Percentiles rank a stretch among this genome's conserved stretches.
These are phyloP conservation scores for Clarkia xantiana DNA, from an alignment of 345 rosid species.

Conservation along the genomic window DNA sequence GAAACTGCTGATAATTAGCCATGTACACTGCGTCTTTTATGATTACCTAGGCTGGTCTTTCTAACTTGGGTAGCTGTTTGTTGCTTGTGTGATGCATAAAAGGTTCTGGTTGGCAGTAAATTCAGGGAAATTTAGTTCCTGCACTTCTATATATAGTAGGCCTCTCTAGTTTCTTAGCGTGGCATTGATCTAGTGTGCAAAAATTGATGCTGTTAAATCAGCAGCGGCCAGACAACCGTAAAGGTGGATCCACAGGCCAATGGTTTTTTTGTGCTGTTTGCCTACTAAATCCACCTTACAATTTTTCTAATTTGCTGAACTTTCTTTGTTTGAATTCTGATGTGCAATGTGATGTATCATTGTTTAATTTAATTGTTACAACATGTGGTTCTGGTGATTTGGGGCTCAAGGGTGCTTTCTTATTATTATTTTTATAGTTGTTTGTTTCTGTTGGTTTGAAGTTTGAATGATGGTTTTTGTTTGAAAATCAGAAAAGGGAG, in stretches of 20 bases:
- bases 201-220: slow-evolving; percentile 18
- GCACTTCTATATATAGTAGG: slow-evolving; percentile 8
- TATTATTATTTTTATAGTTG: background rate
- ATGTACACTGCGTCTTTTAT: too few relatives aligned
- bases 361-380: background rate
- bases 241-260: slow-evolving; percentile 15
- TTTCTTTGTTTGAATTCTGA: background rate
- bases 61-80: background rate
- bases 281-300: slow-evolving; percentile 11
- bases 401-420: too few relatives aligned
- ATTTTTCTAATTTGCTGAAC: background rate
- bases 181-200: slow-evolving; percentile 11
- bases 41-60: too few relatives aligned
- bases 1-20: too few relatives aligned
- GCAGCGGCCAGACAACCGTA: slow-evolving; percentile 14
- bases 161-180: slow-evolving; percentile 2
- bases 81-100: background rate
- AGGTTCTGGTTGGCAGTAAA: background rate
- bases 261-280: slow-evolving; percentile 8
- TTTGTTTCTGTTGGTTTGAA: background rate
- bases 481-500: slow-evolving; percentile 57
- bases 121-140: background rate
- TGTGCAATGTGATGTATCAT: background rate
- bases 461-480: background rate
- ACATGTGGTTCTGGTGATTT: background rate